A percentile compares a stretch with the other conserved stretches of the same genome.
Evolutionary conservation across 192 early-diverging fungal species (phyloP).

Genomic region (Podila verticillata): DNA sequence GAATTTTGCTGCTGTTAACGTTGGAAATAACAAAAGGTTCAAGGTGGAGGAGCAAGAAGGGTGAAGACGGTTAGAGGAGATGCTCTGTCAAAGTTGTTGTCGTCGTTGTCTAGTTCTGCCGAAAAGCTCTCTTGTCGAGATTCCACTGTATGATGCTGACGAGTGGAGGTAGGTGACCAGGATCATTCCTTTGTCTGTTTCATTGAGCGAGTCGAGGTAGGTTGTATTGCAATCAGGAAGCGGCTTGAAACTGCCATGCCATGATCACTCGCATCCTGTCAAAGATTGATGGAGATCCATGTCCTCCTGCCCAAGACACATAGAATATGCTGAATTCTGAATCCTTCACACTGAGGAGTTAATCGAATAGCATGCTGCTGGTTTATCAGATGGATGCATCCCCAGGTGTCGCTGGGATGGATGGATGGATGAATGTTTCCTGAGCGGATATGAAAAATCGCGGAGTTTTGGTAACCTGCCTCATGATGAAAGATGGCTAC

Average conservation of each 20-base stretch:
- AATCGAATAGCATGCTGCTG: not conserved
- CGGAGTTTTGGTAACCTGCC: conserved; percentile 16
- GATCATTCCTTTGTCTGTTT: too few relatives aligned
- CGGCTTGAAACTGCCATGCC: too few relatives aligned
- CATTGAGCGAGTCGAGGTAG: too few relatives aligned
- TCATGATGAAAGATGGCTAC: conserved; percentile 52
- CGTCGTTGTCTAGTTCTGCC: not conserved
- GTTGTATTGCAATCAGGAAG: too few relatives aligned
- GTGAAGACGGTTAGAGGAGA: conserved; percentile 21
- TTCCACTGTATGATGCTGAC: too few relatives aligned
- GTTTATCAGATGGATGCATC: conserved; percentile 2
- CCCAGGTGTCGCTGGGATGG: conserved; percentile 18
- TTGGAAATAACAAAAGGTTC: not conserved
- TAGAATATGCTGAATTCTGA: not conserved
- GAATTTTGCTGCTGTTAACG: conserved; percentile 77
- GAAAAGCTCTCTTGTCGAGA: too few relatives aligned
- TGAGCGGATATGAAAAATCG: not conserved
- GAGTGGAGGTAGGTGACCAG: too few relatives aligned
- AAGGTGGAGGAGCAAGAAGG: conserved; percentile 2
- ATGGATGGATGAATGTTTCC: conserved; percentile 32
- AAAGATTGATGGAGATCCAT: too few relatives aligned
- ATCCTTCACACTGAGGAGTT: not conserved
- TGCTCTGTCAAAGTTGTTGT: not conserved
- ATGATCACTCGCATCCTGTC: too few relatives aligned
- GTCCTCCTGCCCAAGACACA: too few relatives aligned